phyloP scores from a whole-genome alignment of 2,329 filamentous ascomycete species.

The Aciculosporium take region DNA sequence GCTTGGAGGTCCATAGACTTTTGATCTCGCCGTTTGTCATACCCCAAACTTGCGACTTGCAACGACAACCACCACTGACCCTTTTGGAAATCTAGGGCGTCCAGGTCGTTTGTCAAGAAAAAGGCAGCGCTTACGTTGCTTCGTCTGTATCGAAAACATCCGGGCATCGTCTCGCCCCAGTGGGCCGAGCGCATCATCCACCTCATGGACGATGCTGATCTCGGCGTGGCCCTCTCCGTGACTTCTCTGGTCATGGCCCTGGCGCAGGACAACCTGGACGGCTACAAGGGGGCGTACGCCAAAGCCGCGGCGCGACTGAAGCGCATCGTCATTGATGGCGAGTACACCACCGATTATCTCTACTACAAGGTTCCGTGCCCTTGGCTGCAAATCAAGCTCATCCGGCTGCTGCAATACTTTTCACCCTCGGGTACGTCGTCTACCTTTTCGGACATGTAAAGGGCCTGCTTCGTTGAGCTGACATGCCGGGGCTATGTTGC shows the following conservation, averaged over 20 bases:
- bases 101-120: conserved; percentile 98
- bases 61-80: neutral
- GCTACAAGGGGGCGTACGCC: conserved; percentile 86
- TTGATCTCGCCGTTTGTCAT: conserved; percentile 76
- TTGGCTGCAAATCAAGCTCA: conserved; percentile 92
- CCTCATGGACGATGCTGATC: conserved; percentile 92
- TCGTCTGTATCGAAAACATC: conserved; percentile 85
- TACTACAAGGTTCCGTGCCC: conserved; percentile 99
- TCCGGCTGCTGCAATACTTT: conserved; percentile 89
- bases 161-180: conserved; percentile 84
- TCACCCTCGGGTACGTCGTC: conserved; percentile 62
- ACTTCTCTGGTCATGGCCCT: conserved; percentile 91
- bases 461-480: neutral
- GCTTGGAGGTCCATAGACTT: conserved; percentile 79
- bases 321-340: conserved; percentile 77
- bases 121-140: conserved; percentile 91
- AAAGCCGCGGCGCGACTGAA: conserved; percentile 86
- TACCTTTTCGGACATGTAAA: neutral
- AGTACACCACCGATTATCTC: conserved; percentile 80
- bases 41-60: neutral
- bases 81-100: conserved; percentile 29
- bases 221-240: conserved; percentile 88
- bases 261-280: conserved; percentile 84
- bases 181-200: conserved; percentile 98
- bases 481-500: conserved; percentile 1